A percentile compares a stretch with the other conserved stretches of the same genome.
phyloP scores from a whole-genome alignment of 176 grass and related monocot species.

The Oryza nivara region DNA sequence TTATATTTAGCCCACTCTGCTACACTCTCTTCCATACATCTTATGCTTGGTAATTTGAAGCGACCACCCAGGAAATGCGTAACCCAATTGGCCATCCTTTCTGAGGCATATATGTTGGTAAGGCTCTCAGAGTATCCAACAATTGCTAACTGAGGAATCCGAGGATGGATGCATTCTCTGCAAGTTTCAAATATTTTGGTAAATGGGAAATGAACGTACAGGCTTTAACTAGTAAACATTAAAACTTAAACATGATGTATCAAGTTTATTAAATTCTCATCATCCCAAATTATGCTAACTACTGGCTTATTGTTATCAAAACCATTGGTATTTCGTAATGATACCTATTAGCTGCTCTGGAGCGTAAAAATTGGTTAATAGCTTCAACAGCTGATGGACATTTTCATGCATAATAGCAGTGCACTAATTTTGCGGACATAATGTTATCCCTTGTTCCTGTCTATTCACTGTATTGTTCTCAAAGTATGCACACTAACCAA shows the following conservation, averaged over 20 bases:
- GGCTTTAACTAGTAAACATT: slow-evolving; percentile 18
- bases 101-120: slow-evolving; percentile 60
- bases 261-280: slow-evolving; percentile 16
- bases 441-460: slow-evolving; percentile 7
- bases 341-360: not conserved
- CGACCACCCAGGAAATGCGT: slow-evolving; percentile 59
- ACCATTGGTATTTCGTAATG: not conserved
- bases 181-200: slow-evolving; percentile 21
- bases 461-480: slow-evolving; percentile 14
- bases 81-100: slow-evolving; percentile 76
- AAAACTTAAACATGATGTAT: not conserved
- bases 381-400: not conserved
- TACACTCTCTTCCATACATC: slow-evolving; percentile 74
- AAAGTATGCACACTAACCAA: slow-evolving; percentile 6
- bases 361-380: not conserved
- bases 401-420: not conserved
- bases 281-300: not conserved
- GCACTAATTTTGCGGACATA: not conserved
- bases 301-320: not conserved
- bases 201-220: not conserved
- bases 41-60: slow-evolving; percentile 68
- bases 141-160: slow-evolving; percentile 79
- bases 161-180: slow-evolving; percentile 81
- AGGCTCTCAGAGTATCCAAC: slow-evolving; percentile 81
- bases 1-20: slow-evolving; percentile 77